A percentile compares a stretch with the other conserved stretches of the same genome.
These are phyloP conservation scores for Neonectria coccinea DNA, from an alignment of 2,329 filamentous ascomycete species.

Conservation along the genomic window DNA sequence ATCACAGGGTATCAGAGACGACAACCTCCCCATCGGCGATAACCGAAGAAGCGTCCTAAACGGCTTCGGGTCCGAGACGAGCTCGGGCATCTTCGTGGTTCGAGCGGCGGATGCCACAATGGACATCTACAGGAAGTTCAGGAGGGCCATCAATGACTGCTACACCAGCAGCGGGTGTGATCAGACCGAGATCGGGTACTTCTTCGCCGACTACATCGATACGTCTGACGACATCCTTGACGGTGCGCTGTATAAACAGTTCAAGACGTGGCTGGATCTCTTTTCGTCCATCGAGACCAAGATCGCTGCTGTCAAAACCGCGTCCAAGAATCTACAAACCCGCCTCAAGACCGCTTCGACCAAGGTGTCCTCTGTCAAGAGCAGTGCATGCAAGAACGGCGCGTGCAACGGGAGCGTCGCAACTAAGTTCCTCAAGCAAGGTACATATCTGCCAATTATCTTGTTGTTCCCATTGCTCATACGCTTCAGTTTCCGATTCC, in stretches of 20 bases:
- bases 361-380: slow-evolving; percentile 19
- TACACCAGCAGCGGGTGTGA: neutral
- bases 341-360: slow-evolving; percentile 13
- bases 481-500: slow-evolving; percentile 11
- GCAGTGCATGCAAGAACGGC: slow-evolving; percentile 24
- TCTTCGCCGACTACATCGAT: neutral
- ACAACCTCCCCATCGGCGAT: neutral
- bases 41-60: neutral
- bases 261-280: slow-evolving; percentile 27
- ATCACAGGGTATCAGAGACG: neutral
- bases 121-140: neutral
- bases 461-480: neutral
- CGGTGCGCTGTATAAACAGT: slow-evolving; percentile 22
- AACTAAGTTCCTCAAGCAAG: slow-evolving; percentile 28
- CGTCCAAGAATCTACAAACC: slow-evolving; percentile 17
- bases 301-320: slow-evolving; percentile 24
- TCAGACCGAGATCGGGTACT: neutral
- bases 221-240: neutral
- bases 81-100: no score
- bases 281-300: slow-evolving; percentile 29
- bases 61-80: neutral
- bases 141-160: neutral
- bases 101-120: neutral
- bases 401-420: slow-evolving; percentile 33
- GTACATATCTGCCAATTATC: neutral